Evolutionary conservation across 2,329 filamentous ascomycete genomes (phyloP).

Genomic region (Phymatotrichopsis omnivora): DNA sequence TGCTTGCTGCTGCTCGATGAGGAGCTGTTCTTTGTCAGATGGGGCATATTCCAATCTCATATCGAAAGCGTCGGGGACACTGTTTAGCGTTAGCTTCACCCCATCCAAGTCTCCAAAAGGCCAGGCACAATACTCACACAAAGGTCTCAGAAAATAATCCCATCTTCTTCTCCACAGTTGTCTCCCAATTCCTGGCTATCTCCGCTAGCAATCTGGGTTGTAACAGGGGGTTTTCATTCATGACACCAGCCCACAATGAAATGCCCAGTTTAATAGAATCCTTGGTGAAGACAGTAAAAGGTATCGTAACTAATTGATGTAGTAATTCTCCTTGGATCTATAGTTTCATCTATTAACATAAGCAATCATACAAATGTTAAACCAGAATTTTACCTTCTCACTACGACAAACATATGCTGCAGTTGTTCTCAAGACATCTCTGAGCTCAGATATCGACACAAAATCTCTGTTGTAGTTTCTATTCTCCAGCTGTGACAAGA

Average conservation of each 20-base stretch:
- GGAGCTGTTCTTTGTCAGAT: conserved; percentile 65
- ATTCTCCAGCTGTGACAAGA: conserved; percentile 62
- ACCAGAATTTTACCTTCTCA: conserved; percentile 56
- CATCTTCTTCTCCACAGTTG: conserved; percentile 62
- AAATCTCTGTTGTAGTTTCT: conserved; percentile 37
- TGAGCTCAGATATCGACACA: conserved; percentile 62
- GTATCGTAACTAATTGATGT: conserved; percentile 72
- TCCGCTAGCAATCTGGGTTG: conserved; percentile 78
- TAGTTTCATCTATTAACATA: too few relatives aligned
- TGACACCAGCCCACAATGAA: conserved; percentile 91
- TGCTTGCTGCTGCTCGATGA: conserved; percentile 64
- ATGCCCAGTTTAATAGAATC: conserved; percentile 92
- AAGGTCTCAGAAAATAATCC: conserved; percentile 59
- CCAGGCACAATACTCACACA: conserved; percentile 6
- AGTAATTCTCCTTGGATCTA: conserved; percentile 29
- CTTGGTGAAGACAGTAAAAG: conserved; percentile 86
- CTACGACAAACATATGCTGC: conserved; percentile 77
- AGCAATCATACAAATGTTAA: too few relatives aligned
- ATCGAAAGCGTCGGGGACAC: conserved; percentile 83
- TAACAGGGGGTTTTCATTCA: conserved; percentile 86
- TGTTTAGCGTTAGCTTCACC: conserved; percentile 35
- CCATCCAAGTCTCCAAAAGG: background rate
- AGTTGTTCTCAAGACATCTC: conserved; percentile 72
- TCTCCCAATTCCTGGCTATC: conserved; percentile 85
- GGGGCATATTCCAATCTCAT: conserved; percentile 86